Evolutionary conservation across 306 rosid genomes (phyloP).

Genomic region (Cyclanthera cordifolia): DNA sequence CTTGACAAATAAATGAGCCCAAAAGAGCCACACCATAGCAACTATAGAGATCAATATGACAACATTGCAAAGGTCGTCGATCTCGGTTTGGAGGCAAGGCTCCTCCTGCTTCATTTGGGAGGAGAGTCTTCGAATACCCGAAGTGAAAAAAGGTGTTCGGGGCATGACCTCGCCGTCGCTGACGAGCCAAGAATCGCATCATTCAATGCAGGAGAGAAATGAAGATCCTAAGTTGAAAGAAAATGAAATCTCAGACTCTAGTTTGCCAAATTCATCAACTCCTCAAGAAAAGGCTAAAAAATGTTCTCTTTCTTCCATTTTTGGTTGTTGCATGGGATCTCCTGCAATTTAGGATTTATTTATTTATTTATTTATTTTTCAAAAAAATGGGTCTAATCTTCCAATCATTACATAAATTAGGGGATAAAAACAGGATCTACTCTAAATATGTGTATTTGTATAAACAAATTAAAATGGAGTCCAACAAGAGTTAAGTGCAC

Average conservation of each 20-base stretch:
- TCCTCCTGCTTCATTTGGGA: constrained; percentile 75
- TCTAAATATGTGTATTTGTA: not conserved
- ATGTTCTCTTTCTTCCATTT: constrained; percentile 24
- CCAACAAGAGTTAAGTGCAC: no score
- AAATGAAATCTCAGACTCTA: constrained; percentile 9
- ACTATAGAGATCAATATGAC: constrained; percentile 21
- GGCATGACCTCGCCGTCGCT: not conserved
- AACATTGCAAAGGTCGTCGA: constrained; percentile 48
- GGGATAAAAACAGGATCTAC: not conserved
- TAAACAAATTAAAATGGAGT: no score
- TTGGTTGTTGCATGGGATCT: constrained; percentile 39
- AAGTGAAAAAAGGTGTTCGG: constrained; percentile 10
- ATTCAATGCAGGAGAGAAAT: constrained; percentile 8
- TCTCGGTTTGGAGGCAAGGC: constrained; percentile 66
- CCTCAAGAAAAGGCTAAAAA: constrained; percentile 20
- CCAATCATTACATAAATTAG: not conserved
- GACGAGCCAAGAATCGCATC: constrained; percentile 13
- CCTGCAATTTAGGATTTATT: constrained; percentile 13
- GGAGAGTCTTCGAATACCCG: constrained; percentile 16
- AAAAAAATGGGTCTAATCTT: not conserved
- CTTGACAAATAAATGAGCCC: not conserved
- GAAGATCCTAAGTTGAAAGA: constrained; percentile 4
- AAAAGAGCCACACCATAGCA: not conserved
- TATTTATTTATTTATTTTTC: no score
- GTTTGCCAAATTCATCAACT: constrained; percentile 11